Conservation (phyloP, 805 yeast species). For the Debaryomyces prosopidis region DNA sequence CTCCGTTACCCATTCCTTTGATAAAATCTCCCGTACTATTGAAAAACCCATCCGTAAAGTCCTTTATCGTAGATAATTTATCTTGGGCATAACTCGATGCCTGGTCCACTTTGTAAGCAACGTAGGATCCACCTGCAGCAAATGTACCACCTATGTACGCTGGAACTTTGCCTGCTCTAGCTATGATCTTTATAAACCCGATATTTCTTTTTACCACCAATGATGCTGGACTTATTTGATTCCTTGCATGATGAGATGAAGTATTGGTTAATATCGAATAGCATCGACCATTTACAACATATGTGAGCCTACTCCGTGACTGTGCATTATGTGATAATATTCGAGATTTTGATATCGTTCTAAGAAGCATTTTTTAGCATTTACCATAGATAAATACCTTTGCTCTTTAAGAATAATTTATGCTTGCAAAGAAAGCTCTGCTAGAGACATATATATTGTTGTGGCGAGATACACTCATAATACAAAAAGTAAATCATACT, state of each 20-base stretch:
- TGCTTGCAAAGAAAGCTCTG: neutral
- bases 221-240: neutral
- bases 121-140: constrained; percentile 93
- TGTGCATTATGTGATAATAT: neutral
- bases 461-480: neutral
- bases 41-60: constrained; percentile 54
- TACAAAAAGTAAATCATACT: neutral
- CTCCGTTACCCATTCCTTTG: constrained; percentile 25
- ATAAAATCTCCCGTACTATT: constrained; percentile 50
- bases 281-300: neutral
- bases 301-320: neutral
- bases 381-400: neutral
- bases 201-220: constrained; percentile 22
- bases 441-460: neutral
- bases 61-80: constrained; percentile 61
- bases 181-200: constrained; percentile 48
- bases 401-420: neutral
- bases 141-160: constrained; percentile 86
- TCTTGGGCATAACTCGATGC: constrained; percentile 73
- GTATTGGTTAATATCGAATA: neutral
- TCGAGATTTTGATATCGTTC: neutral
- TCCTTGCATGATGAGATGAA: neutral
- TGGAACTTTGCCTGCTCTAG: constrained; percentile 61
- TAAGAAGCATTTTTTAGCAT: neutral
- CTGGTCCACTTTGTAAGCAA: constrained; percentile 89